Percentiles rank a stretch among this genome's conserved stretches.
These are phyloP conservation scores for Vinca major DNA, from an alignment of 305 asterid species.

Conservation along the genomic window DNA sequence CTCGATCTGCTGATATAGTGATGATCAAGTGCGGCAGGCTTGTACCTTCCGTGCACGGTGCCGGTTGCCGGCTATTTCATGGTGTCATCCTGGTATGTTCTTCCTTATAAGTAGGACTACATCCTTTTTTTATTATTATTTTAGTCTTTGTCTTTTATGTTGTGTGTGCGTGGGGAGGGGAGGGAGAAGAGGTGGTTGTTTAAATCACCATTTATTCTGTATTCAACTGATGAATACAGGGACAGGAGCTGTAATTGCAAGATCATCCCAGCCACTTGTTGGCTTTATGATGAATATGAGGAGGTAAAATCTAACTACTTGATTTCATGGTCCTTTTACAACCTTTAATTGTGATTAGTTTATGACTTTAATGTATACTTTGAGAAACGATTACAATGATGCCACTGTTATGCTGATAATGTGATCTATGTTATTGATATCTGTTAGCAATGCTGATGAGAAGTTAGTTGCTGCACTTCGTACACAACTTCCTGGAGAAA, in stretches of 20 bases:
- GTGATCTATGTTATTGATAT: conserved; percentile 10
- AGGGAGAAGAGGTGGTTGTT: background rate
- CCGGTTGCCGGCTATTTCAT: conserved; percentile 86
- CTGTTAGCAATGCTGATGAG: conserved; percentile 82
- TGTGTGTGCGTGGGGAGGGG: too few relatives aligned
- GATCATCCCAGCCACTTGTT: conserved; percentile 93
- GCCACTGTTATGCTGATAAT: background rate
- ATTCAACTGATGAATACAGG: conserved; percentile 40
- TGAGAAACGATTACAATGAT: background rate
- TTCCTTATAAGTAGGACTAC: background rate
- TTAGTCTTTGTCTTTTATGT: too few relatives aligned
- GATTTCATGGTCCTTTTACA: conserved; percentile 12
- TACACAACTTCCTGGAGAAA: conserved; percentile 64
- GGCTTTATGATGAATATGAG: conserved; percentile 99
- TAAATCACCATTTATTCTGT: conserved; percentile 18
- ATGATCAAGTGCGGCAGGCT: conserved; percentile 78
- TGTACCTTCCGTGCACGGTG: conserved; percentile 77
- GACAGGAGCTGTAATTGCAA: conserved; percentile 94
- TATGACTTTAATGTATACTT: background rate
- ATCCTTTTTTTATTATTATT: background rate
- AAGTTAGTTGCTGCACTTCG: conserved; percentile 82
- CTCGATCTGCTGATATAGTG: conserved; percentile 43
- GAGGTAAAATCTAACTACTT: conserved; percentile 43
- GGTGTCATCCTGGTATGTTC: conserved; percentile 78
- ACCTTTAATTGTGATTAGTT: background rate